phyloP scores from a whole-genome alignment of 371 early-diverging fungal species.

The Mucor plumbeus region DNA sequence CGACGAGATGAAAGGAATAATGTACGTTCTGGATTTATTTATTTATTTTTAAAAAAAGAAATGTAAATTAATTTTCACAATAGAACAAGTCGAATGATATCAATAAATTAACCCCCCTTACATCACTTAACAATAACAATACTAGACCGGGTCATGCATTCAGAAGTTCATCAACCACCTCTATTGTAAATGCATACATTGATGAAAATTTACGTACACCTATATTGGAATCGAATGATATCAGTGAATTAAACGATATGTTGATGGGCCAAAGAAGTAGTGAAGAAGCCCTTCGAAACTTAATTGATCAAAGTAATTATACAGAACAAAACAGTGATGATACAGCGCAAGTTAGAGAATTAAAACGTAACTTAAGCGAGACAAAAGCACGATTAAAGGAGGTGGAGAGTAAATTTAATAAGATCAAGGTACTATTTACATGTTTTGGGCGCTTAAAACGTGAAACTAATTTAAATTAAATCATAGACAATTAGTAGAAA shows the following conservation, averaged over 20 bases:
- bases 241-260: constrained; percentile 27
- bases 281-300: constrained; percentile 26
- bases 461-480: not conserved
- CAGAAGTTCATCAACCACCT: constrained; percentile 31
- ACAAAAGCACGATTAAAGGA: constrained; percentile 40
- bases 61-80: not conserved
- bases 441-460: not conserved
- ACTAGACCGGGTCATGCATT: constrained; percentile 8
- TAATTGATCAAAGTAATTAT: constrained; percentile 7
- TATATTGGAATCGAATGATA: constrained; percentile 19
- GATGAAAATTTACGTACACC: constrained; percentile 22
- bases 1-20: constrained; percentile 43
- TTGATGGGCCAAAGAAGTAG: constrained; percentile 27
- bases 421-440: constrained; percentile 41
- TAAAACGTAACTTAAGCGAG: constrained; percentile 34
- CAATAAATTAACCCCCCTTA: constrained; percentile 1
- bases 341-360: constrained; percentile 9
- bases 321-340: constrained; percentile 9
- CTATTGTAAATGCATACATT: constrained; percentile 36
- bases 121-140: not conserved
- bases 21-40: not conserved
- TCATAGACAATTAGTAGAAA: constrained; percentile 49
- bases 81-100: not conserved
- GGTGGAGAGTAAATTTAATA: constrained; percentile 47
- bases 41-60: too few species aligned